phyloP scores from a whole-genome alignment of 192 early-diverging fungal species.

The Rhizoclosmatium globosum region DNA sequence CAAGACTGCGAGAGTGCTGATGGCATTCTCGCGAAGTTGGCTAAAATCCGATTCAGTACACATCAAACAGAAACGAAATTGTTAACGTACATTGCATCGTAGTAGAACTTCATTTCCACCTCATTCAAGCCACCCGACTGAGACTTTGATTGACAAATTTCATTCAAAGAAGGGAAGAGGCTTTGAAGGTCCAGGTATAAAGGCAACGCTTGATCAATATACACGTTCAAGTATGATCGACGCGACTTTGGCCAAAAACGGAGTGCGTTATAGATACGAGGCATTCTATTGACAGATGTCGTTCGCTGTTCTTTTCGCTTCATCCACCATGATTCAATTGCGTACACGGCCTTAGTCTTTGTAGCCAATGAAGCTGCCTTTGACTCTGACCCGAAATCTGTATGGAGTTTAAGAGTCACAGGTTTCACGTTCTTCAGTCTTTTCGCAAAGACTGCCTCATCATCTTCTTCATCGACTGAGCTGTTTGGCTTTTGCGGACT shows the following conservation, averaged over 20 bases:
- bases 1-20: background rate
- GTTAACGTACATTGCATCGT: conserved; percentile 16
- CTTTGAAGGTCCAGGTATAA: background rate
- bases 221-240: conserved; percentile 1
- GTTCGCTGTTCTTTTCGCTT: background rate
- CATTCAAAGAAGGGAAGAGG: background rate
- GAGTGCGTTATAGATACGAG: background rate
- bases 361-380: too few relatives aligned
- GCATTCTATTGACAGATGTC: background rate
- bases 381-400: too few relatives aligned
- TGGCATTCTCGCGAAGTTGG: background rate
- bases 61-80: background rate
- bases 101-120: conserved; percentile 8
- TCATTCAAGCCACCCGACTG: background rate
- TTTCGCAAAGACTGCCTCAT: too few relatives aligned
- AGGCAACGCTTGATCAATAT: background rate
- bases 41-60: background rate
- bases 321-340: too few relatives aligned
- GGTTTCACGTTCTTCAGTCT: too few relatives aligned
- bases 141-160: background rate
- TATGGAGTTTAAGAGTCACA: too few relatives aligned
- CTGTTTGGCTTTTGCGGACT: too few relatives aligned
- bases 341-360: too few relatives aligned
- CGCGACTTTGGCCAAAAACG: background rate
- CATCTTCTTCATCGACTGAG: too few relatives aligned